These are phyloP conservation scores for Diaporthe aspalathi DNA, from an alignment of 2,329 filamentous ascomycete genomes.

Conservation along the genomic window DNA sequence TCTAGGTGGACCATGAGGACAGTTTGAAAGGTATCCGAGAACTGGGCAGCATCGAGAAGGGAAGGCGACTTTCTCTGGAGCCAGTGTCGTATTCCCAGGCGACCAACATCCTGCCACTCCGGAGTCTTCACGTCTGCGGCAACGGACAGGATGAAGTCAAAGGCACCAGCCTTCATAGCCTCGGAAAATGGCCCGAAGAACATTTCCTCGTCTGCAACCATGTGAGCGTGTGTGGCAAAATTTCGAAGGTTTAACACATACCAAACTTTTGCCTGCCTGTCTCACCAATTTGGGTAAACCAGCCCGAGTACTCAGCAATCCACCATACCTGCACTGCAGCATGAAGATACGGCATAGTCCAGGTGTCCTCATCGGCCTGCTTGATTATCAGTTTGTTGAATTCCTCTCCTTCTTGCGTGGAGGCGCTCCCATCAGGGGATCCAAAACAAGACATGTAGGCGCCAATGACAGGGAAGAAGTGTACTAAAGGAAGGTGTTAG, in stretches of 20 bases:
- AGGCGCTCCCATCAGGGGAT: constrained; percentile 77
- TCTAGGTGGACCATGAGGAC: constrained; percentile 85
- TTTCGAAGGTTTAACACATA: constrained; percentile 44
- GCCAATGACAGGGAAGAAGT: constrained; percentile 84
- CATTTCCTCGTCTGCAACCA: constrained; percentile 70
- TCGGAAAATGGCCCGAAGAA: constrained; percentile 80
- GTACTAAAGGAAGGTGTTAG: constrained; percentile 61
- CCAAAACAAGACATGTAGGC: constrained; percentile 82
- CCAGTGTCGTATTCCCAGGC: constrained; percentile 83
- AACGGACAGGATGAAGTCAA: constrained; percentile 90
- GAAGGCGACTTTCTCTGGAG: constrained; percentile 83
- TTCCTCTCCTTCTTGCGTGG: constrained; percentile 75
- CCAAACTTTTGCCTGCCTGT: constrained; percentile 56
- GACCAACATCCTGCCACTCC: constrained; percentile 89
- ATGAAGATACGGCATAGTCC: constrained; percentile 80
- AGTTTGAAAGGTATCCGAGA: constrained; percentile 77
- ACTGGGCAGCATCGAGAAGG: constrained; percentile 71
- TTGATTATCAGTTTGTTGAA: constrained; percentile 77
- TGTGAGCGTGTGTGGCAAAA: background rate
- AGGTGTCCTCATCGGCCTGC: constrained; percentile 74
- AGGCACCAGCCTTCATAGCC: constrained; percentile 85
- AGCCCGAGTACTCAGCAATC: constrained; percentile 92
- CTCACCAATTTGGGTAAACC: constrained; percentile 81
- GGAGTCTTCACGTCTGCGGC: constrained; percentile 83
- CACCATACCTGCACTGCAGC: constrained; percentile 86